Percentiles rank a stretch among this genome's conserved stretches.
Conservation (phyloP, 1,284 basidiomycete genomes). For the Coriolopsis trogii region DNA sequence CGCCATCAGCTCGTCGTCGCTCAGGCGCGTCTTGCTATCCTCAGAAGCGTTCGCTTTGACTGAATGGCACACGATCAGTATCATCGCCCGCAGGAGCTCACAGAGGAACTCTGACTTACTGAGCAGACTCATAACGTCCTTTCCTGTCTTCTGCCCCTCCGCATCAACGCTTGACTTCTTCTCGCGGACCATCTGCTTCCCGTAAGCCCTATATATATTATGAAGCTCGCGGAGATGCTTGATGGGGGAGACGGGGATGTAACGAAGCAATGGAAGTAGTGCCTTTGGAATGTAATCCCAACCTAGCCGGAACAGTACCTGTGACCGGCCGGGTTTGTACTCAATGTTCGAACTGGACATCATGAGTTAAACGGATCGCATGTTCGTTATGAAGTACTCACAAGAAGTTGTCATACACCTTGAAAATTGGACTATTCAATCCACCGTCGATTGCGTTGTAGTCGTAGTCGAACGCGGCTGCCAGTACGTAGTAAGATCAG, state of each 20-base stretch:
- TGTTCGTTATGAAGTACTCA: conserved; percentile 19
- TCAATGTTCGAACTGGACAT: not conserved
- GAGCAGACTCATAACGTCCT: conserved; percentile 45
- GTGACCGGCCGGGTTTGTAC: conserved; percentile 11
- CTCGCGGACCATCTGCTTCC: conserved; percentile 24
- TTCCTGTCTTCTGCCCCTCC: conserved; percentile 13
- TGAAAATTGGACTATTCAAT: conserved; percentile 24
- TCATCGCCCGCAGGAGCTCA: not conserved
- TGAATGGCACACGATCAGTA: conserved; percentile 20
- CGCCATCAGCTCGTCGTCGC: conserved; percentile 47
- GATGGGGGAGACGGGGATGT: conserved; percentile 31
- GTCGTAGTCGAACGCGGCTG: conserved; percentile 35
- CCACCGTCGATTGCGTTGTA: conserved; percentile 33
- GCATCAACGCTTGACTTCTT: conserved; percentile 6
- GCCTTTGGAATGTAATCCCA: conserved; percentile 31
- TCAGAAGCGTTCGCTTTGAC: conserved; percentile 56
- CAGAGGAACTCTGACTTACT: conserved; percentile 28
- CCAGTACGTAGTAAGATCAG: not conserved
- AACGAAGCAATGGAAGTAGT: conserved; percentile 26
- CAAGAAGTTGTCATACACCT: conserved; percentile 36
- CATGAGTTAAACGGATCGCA: not conserved
- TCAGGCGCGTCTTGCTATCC: conserved; percentile 46
- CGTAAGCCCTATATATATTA: conserved; percentile 21
- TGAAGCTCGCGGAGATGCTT: conserved; percentile 28
- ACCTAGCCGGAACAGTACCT: conserved; percentile 22